Percentiles rank a stretch among this genome's conserved stretches.
Conservation (phyloP, 306 rosid genomes). For the Alnus glutinosa region DNA sequence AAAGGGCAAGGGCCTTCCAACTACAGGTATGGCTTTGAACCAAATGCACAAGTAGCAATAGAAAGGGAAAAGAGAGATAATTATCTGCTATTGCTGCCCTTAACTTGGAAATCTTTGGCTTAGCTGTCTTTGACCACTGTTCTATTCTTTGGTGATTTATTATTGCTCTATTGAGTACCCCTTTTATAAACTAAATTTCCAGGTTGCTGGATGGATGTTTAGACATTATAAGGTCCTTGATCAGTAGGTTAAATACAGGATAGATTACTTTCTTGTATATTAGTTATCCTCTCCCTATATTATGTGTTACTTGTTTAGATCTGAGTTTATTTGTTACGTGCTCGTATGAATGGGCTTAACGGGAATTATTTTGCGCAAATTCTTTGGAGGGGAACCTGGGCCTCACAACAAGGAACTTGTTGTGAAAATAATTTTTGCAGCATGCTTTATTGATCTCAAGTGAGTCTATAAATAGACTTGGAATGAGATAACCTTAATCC, state of each 20-base stretch:
- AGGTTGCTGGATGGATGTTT: background rate
- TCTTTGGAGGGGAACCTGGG: no score
- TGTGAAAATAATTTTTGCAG: no score
- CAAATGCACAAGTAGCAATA: background rate
- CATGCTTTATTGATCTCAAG: no score
- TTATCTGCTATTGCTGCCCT: background rate
- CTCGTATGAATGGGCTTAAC: no score
- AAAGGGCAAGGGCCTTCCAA: slow-evolving; percentile 92
- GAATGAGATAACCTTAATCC: no score
- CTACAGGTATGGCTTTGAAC: slow-evolving; percentile 59
- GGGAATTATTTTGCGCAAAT: no score
- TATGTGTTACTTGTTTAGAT: background rate
- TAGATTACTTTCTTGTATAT: background rate
- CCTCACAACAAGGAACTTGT: no score
- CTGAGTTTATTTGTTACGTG: background rate
- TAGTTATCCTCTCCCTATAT: background rate
- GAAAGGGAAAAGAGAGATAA: background rate
- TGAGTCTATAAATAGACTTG: no score
- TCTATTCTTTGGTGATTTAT: background rate
- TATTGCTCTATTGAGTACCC: background rate
- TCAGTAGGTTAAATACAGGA: background rate
- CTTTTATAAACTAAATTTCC: background rate
- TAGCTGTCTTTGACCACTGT: background rate
- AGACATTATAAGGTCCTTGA: background rate
- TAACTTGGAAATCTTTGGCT: background rate